Evolutionary conservation across 2,329 filamentous ascomycete genomes (phyloP).

Genomic region (Paecilomyces sp.): DNA sequence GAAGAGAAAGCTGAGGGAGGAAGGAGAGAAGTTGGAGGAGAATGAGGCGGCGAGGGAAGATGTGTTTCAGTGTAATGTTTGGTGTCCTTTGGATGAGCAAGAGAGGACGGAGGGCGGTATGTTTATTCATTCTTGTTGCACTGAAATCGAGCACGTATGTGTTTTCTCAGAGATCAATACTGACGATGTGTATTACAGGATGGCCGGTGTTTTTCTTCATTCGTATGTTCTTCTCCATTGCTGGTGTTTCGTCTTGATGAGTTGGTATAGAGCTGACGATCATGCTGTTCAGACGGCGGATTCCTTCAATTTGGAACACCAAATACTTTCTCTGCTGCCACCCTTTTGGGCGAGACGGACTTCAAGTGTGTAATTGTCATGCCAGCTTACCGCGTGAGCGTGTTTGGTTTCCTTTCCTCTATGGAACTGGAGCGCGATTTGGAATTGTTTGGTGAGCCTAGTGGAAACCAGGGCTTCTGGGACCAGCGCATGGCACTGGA

Average conservation of each 20-base stretch:
- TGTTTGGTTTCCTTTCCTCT: slow-evolving; percentile 50
- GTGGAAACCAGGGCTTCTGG: slow-evolving; percentile 50
- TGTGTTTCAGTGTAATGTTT: slow-evolving; percentile 51
- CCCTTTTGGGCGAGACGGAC: slow-evolving; percentile 43
- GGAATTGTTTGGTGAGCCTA: slow-evolving; percentile 23
- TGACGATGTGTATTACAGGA: slow-evolving; percentile 21
- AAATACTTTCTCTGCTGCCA: slow-evolving; percentile 39
- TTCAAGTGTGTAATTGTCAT: slow-evolving; percentile 47
- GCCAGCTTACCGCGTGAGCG: slow-evolving; percentile 51
- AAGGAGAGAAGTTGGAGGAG: neutral
- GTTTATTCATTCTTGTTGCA: neutral
- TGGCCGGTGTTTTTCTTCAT: slow-evolving; percentile 56
- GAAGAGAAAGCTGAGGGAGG: slow-evolving; percentile 3
- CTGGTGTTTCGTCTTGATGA: neutral
- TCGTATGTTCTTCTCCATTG: slow-evolving; percentile 29
- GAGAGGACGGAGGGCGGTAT: slow-evolving; percentile 29
- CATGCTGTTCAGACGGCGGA: slow-evolving; percentile 40
- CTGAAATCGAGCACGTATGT: neutral
- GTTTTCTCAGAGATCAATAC: neutral
- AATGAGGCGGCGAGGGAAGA: slow-evolving; percentile 40
- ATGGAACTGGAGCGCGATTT: slow-evolving; percentile 41
- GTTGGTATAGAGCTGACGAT: neutral
- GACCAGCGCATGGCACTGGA: slow-evolving; percentile 50
- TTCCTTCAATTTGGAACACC: slow-evolving; percentile 51
- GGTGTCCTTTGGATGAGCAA: slow-evolving; percentile 37